Conservation (phyloP, 495 filamentous ascomycete species). For the Aspergillus bertholletiae region DNA sequence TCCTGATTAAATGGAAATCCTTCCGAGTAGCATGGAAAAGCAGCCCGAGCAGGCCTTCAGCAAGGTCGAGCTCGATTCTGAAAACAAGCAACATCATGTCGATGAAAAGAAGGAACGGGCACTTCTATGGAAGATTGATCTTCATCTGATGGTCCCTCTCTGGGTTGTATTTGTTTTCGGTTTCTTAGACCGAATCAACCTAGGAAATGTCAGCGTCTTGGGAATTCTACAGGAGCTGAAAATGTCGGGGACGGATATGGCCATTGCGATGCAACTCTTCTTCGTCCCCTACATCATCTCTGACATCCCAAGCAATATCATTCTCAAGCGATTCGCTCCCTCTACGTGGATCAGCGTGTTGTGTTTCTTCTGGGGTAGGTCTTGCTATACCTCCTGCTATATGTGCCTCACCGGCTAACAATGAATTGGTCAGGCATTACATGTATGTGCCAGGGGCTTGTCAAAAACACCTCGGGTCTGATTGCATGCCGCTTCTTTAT, state of each 20-base stretch:
- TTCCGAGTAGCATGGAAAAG: background rate
- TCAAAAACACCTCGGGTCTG: slow-evolving; percentile 42
- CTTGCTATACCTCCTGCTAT: slow-evolving; percentile 5
- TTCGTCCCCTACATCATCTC: slow-evolving; percentile 62
- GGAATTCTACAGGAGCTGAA: slow-evolving; percentile 46
- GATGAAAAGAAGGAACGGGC: background rate
- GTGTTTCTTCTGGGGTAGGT: slow-evolving; percentile 51
- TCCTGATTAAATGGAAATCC: too few species aligned
- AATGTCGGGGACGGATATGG: slow-evolving; percentile 28
- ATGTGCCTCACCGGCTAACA: background rate
- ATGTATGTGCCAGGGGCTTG: slow-evolving; percentile 36
- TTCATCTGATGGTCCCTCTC: slow-evolving; percentile 16
- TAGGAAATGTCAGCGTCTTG: slow-evolving; percentile 52
- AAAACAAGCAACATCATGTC: background rate
- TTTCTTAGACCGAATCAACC: slow-evolving; percentile 42
- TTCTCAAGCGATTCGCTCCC: slow-evolving; percentile 60
- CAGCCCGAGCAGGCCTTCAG: background rate
- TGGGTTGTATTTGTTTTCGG: slow-evolving; percentile 17
- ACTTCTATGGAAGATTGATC: slow-evolving; percentile 7
- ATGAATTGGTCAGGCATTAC: slow-evolving; percentile 25
- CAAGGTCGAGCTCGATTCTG: background rate
- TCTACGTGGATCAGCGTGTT: slow-evolving; percentile 47
- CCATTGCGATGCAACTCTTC: slow-evolving; percentile 55
- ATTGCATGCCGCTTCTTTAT: slow-evolving; percentile 49
- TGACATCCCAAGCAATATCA: slow-evolving; percentile 60